phyloP scores from a whole-genome alignment of 192 early-diverging fungal genomes.

The Coemansia sp. region DNA sequence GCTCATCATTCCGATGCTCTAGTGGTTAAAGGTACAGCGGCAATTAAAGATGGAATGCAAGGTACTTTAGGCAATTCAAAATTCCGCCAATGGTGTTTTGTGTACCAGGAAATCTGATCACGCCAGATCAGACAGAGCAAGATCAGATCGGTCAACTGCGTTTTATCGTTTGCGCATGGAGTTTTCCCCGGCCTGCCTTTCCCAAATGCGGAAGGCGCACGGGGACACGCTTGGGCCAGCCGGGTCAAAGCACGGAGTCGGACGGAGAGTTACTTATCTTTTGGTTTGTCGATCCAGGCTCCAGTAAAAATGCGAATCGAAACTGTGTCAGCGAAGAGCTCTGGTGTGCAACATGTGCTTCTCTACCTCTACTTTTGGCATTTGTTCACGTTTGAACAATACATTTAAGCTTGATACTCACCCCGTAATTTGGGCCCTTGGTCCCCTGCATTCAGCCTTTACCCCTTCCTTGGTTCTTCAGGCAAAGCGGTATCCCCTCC shows the following conservation, averaged over 20 bases:
- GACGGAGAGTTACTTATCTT: neutral
- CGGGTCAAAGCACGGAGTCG: neutral
- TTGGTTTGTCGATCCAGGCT: neutral
- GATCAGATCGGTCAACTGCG: neutral
- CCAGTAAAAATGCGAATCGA: conserved; percentile 1
- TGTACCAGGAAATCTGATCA: neutral
- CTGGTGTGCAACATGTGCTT: neutral
- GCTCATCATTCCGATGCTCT: conserved; percentile 20
- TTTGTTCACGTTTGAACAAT: neutral
- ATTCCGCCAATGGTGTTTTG: no score
- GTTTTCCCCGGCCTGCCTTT: no score
- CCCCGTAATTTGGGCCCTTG: conserved; percentile 3
- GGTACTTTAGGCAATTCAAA: neutral
- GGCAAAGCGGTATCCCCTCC: neutral
- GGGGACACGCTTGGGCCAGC: neutral
- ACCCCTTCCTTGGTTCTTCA: neutral
- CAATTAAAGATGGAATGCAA: neutral
- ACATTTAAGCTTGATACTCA: neutral
- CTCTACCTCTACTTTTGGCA: neutral
- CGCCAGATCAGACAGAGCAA: neutral
- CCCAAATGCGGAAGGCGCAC: neutral
- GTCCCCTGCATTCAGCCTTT: conserved; percentile 1
- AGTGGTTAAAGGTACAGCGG: conserved; percentile 1
- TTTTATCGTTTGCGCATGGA: no score
- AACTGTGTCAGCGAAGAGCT: neutral